Percentiles rank a stretch among this genome's conserved stretches.
Evolutionary conservation across 192 early-diverging fungal species (phyloP).

Genomic region (Radiomyces spectabilis): DNA sequence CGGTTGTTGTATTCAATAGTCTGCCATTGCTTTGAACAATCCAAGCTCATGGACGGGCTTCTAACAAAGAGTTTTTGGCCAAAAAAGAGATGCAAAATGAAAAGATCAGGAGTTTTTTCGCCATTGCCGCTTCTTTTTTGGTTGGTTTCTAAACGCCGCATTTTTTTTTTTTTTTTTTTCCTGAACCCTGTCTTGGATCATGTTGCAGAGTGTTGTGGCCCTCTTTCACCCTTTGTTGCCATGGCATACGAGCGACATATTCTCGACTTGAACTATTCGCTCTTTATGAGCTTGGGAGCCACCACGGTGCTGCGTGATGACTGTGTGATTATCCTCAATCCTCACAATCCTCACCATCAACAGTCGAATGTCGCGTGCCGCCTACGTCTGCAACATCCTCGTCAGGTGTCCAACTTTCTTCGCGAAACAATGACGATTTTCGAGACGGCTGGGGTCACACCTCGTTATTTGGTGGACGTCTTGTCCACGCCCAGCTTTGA

Average conservation of each 20-base stretch:
- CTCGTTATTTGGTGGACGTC: background rate
- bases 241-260: too few species aligned
- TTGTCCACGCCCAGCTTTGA: background rate
- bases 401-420: background rate
- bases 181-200: background rate
- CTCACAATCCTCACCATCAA: background rate
- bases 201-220: background rate
- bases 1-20: background rate
- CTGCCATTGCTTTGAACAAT: too few species aligned
- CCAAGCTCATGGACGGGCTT: too few species aligned
- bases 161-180: background rate
- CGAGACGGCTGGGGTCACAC: background rate
- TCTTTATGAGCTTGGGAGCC: background rate
- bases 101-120: too few species aligned
- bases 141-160: background rate
- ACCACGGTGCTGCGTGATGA: background rate
- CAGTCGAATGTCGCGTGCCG: background rate
- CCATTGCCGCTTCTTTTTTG: too few species aligned
- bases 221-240: background rate
- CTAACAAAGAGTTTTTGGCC: too few species aligned
- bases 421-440: background rate
- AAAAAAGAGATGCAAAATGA: too few species aligned
- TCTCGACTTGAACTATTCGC: background rate
- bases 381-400: background rate
- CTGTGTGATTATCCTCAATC: background rate